phyloP scores from a whole-genome alignment of 148 eudicot genomes.

The Oxyria digyna region DNA sequence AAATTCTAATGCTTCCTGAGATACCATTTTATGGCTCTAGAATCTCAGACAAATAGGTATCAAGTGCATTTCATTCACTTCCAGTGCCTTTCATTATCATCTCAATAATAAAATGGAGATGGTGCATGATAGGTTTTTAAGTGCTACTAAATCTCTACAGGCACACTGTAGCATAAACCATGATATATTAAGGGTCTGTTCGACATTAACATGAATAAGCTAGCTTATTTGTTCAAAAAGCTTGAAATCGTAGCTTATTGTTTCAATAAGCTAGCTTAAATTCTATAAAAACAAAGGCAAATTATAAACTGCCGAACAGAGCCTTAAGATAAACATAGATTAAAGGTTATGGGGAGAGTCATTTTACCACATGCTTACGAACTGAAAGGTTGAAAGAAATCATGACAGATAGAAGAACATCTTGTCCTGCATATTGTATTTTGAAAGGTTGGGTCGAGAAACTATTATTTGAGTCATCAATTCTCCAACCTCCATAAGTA shows the following conservation, averaged over 20 bases:
- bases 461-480: conserved; percentile 88
- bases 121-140: neutral
- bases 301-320: too few relatives aligned
- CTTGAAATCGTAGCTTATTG: too few relatives aligned
- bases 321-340: too few relatives aligned
- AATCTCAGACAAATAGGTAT: neutral
- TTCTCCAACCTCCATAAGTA: conserved; percentile 81
- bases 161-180: neutral
- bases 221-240: too few relatives aligned
- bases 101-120: neutral
- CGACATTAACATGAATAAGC: too few relatives aligned
- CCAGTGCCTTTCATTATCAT: neutral
- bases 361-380: conserved; percentile 53
- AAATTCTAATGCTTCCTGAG: neutral
- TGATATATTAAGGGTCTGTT: neutral
- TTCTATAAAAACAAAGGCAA: too few relatives aligned
- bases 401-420: conserved; percentile 80
- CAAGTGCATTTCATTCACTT: neutral
- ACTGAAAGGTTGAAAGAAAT: conserved; percentile 71
- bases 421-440: conserved; percentile 96
- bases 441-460: conserved; percentile 88
- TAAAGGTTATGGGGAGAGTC: neutral
- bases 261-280: too few relatives aligned
- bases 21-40: neutral
- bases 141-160: neutral